Evolutionary conservation across 176 grass and related monocot species (phyloP), one percentile per base, ranked within the genome.

Genomic region (Microstegium vimineum): DNA sequence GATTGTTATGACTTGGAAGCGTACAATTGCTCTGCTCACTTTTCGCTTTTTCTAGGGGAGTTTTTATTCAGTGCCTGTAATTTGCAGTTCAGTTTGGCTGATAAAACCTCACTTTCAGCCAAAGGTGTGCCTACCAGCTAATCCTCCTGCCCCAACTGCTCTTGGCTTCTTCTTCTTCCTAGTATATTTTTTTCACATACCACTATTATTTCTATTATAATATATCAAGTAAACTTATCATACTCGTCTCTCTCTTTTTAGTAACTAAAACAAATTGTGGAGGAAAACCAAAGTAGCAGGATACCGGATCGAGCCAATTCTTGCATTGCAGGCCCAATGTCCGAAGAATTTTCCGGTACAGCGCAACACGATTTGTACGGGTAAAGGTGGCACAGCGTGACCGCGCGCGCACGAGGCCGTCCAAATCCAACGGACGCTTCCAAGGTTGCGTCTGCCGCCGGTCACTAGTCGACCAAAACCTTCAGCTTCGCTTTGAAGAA

Each of bases 31-130:
- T 71, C 38, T 62, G 47, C 65, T 33, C 45, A 45, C 68, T 78
- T 32, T 37, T 30, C 23, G 25, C 6, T 26, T 75, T 75, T 59
- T 13, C 1, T 25, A 5, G 4, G 2, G 9, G 17, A 71, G 25
- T 31, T 31, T 40, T 45, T 32, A 1, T 75, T 25, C 10, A 54
- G 2, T 41, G 5, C 32, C 15, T 23, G 30, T 77, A 66, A 61
- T 62, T 63, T 28, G 31, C 25, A 77, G 60, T 17, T 76, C 7
- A 18, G 47, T 5, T 15, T 62, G 60, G 62, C 75, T 32, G 88
- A 82, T 79, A 62, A 82, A 26, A 59, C 25, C 41, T 79, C 74
- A 0, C 73, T 90, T 75, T 87, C 80, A 69, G 82, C 26, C 69
- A 52, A 77, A 82, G 75, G 23, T 35, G 23, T 35, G 75, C 51